phyloP scores from a whole-genome alignment of 768 basidiomycete species.

The Tremella yokohamensis region DNA sequence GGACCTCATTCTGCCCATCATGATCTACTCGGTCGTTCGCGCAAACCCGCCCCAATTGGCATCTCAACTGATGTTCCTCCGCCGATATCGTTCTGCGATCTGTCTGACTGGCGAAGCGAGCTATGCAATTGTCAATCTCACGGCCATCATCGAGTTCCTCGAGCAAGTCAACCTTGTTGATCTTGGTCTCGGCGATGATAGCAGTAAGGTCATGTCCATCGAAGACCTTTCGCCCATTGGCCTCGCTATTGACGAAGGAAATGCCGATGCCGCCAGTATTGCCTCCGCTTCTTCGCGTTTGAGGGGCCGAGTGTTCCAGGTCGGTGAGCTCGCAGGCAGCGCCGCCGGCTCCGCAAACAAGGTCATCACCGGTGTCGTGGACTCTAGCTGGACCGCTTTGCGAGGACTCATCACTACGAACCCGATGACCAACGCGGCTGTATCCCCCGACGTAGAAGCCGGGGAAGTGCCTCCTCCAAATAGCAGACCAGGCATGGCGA shows the following conservation, averaged over 20 bases:
- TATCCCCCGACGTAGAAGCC: background rate
- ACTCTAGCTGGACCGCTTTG: slow-evolving; percentile 82
- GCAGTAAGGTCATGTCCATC: slow-evolving; percentile 54
- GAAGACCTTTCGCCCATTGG: slow-evolving; percentile 79
- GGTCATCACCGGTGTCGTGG: slow-evolving; percentile 73
- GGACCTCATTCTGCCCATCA: slow-evolving; percentile 84
- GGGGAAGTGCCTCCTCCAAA: background rate
- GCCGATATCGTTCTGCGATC: slow-evolving; percentile 59
- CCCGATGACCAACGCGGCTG: background rate
- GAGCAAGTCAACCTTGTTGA: slow-evolving; percentile 85
- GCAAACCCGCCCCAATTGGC: slow-evolving; percentile 78
- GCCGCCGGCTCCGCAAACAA: slow-evolving; percentile 77
- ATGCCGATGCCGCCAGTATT: slow-evolving; percentile 55
- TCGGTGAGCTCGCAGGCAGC: slow-evolving; percentile 63
- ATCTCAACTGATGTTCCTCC: slow-evolving; percentile 61
- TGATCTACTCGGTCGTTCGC: slow-evolving; percentile 92
- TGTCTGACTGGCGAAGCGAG: slow-evolving; percentile 72
- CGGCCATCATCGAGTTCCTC: slow-evolving; percentile 92
- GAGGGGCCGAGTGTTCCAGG: slow-evolving; percentile 72
- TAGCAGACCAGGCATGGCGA: slow-evolving; percentile 58
- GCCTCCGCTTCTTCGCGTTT: slow-evolving; percentile 57
- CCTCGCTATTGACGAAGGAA: slow-evolving; percentile 60
- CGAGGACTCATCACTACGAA: slow-evolving; percentile 61
- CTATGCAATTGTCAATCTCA: slow-evolving; percentile 88
- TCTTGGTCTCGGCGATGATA: slow-evolving; percentile 54